Base-by-base conservation (phyloP, 2,329 filamentous ascomycete genomes). In the Rhinocladiella mackenziei region DNA sequence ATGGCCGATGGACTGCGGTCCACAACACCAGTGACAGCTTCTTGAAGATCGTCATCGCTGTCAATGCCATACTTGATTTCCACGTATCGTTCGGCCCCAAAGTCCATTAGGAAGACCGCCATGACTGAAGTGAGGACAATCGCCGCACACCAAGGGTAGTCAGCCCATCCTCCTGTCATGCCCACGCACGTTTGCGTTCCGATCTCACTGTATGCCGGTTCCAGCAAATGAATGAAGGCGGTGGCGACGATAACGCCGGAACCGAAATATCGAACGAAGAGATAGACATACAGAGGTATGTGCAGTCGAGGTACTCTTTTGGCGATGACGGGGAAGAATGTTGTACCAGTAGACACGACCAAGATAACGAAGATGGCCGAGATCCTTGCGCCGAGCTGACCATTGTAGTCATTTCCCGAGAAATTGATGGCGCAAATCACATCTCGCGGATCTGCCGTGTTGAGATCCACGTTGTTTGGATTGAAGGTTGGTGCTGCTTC, bases 321-420 rank as follows among this genome's bases (percentile, higher is more conserved):
- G 1, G 69, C 71, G 5, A 70, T 19, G n/a, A 73, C 68, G 0
- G 71, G 71, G 56, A 74, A 73, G 56, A 71, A 62, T 3, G 69
- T 72, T 3, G 61, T 60, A 3, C 57, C 53, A 0, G 65, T 62
- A 2, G 70, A 72, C 13, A 66, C 55, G 46, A 71, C 33, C n/a
- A 69, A 44, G 31, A 69, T 69, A 26, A 73, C 69, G 50, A 72
- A 72, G 39, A 72, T 56, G 15, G 70, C 58, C 17, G 57, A 72
- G 55, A 69, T 62, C 2, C 68, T 66, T 1, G 63, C 64, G 6
- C 69, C 70, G 1, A 72, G 50, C 3, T 60, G 65, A 15, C 77
- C 76, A 52, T 78, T 65, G 54, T 79, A 80, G 14, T 78, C 71
- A 53, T 78, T 79, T 1, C 55, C 60, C 2, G 60, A 62, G 2